Conservation (phyloP, 495 filamentous ascomycete species). For the Penicillium goetzii region DNA sequence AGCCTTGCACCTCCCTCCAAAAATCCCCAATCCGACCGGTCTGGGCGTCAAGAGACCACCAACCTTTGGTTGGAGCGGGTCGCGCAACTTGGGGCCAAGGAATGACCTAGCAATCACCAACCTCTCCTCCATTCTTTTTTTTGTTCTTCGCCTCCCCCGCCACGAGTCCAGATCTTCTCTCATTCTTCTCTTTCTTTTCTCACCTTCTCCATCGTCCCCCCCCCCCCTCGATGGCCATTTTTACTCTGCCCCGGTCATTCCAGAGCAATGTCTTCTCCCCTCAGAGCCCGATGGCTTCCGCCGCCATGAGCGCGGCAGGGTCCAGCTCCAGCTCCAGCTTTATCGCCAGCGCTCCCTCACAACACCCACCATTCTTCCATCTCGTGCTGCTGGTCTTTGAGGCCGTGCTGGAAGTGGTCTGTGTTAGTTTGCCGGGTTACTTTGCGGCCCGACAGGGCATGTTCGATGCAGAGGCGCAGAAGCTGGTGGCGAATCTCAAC, state of each 20-base stretch:
- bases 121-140: background rate
- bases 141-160: conserved; percentile 9
- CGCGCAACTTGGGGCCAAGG: conserved; percentile 12
- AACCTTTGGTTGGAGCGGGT: conserved; percentile 1
- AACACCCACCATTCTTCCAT: conserved; percentile 70
- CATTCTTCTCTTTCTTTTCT: conserved; percentile 5
- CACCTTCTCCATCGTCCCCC: conserved; percentile 12
- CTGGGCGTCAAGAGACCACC: background rate
- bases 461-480: conserved; percentile 93
- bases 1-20: background rate
- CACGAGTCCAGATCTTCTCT: background rate
- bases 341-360: conserved; percentile 40
- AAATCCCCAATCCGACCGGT: background rate
- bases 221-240: conserved; percentile 48
- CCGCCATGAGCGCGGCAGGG: conserved; percentile 35
- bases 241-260: conserved; percentile 68
- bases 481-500: conserved; percentile 94
- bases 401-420: conserved; percentile 93
- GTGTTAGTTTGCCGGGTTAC: conserved; percentile 94
- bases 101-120: conserved; percentile 9
- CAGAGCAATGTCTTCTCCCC: conserved; percentile 51
- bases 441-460: conserved; percentile 86
- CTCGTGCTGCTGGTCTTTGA: conserved; percentile 90
- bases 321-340: conserved; percentile 1
- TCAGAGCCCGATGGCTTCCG: conserved; percentile 39